Evolutionary conservation across 305 asterid species (phyloP).

Genomic region (Caryopteris hybrid): DNA sequence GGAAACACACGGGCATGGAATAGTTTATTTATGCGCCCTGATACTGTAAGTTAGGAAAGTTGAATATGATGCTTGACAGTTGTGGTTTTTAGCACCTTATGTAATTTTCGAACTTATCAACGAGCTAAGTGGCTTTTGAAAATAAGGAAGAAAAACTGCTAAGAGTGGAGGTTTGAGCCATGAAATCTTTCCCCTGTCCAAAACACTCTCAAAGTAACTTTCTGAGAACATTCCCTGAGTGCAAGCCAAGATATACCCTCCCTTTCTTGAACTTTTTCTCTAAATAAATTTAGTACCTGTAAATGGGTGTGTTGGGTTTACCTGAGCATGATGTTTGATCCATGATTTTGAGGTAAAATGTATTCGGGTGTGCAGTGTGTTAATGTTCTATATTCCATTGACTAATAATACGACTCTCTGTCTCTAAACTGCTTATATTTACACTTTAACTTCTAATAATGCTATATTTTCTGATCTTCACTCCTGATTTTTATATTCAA

Average conservation of each 20-base stretch:
- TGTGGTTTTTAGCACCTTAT: background rate
- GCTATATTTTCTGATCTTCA: slow-evolving; percentile 16
- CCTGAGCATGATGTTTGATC: slow-evolving; percentile 12
- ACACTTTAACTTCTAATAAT: slow-evolving; percentile 4
- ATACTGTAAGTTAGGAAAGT: slow-evolving; percentile 59
- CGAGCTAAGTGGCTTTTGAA: background rate
- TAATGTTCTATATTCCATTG: slow-evolving; percentile 1
- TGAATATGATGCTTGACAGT: slow-evolving; percentile 1
- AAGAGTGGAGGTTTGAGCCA: background rate
- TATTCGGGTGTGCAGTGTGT: background rate
- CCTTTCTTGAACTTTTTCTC: background rate
- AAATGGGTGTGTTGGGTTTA: background rate
- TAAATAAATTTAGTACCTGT: background rate
- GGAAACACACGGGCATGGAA: slow-evolving; percentile 93
- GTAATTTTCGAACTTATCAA: background rate
- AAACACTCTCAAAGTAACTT: background rate
- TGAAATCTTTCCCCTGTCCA: background rate
- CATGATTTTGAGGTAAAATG: slow-evolving; percentile 7
- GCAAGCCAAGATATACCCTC: background rate
- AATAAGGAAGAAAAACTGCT: background rate
- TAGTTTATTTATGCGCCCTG: slow-evolving; percentile 81
- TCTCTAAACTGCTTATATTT: slow-evolving; percentile 1
- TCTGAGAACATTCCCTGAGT: background rate
- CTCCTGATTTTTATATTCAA: slow-evolving; percentile 29
- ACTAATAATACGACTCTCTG: slow-evolving; percentile 8